Evolutionary conservation across 768 basidiomycete species (phyloP).

Genomic region (Royoungia palumana): DNA sequence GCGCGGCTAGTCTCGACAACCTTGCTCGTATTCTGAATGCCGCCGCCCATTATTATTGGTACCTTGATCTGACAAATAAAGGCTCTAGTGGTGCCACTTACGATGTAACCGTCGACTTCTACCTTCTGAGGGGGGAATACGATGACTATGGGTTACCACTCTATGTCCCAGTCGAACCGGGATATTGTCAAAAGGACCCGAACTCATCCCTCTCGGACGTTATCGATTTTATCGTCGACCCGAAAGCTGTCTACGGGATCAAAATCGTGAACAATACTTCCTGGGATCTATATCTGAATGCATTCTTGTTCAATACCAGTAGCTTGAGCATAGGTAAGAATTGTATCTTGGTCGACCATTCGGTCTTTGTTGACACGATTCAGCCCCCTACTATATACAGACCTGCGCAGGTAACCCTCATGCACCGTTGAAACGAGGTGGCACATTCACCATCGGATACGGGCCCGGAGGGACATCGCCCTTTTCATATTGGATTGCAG

Average conservation of each 20-base stretch:
- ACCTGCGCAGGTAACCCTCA: background rate
- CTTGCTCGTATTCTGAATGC: constrained; percentile 3
- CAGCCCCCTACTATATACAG: constrained; percentile 11
- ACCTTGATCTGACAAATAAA: constrained; percentile 12
- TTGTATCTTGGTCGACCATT: background rate
- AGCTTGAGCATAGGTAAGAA: constrained; percentile 35
- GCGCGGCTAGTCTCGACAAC: background rate
- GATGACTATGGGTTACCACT: background rate
- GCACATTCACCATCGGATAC: constrained; percentile 38
- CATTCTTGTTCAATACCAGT: constrained; percentile 43
- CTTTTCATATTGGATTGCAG: constrained; percentile 6
- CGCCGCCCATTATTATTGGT: constrained; percentile 20
- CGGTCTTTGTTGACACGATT: background rate
- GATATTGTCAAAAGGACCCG: constrained; percentile 4
- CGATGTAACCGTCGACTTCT: constrained; percentile 13
- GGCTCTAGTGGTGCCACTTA: background rate
- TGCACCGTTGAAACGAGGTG: constrained; percentile 4
- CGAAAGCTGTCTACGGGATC: constrained; percentile 31
- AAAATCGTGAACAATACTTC: constrained; percentile 13
- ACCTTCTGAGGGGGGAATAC: background rate
- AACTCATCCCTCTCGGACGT: background rate
- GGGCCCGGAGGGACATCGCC: constrained; percentile 27
- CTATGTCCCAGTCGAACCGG: background rate
- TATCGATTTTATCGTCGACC: constrained; percentile 23
- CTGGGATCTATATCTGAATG: constrained; percentile 34